Conservation (phyloP, 2,329 filamentous ascomycete species). For the Didymella arachidicola region DNA sequence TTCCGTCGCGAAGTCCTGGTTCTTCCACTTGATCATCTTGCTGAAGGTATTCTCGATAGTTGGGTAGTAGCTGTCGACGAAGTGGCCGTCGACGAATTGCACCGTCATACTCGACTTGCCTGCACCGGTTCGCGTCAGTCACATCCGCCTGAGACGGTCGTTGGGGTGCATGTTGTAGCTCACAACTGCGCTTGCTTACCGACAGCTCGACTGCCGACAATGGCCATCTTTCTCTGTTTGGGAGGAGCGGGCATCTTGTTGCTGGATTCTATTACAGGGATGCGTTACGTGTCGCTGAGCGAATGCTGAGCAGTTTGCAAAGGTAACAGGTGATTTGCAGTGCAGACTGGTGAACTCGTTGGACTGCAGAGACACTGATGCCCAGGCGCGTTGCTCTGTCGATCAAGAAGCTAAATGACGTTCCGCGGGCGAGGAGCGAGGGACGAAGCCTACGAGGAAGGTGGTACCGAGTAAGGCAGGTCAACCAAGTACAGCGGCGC, state of each 20-base stretch:
- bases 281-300: slow-evolving; percentile 10
- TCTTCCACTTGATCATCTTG: slow-evolving; percentile 91
- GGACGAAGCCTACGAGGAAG: slow-evolving; percentile 10
- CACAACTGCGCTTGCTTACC: slow-evolving; percentile 61
- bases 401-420: slow-evolving; percentile 35
- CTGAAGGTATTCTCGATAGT: slow-evolving; percentile 99
- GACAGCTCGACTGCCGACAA: slow-evolving; percentile 93
- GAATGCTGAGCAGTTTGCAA: slow-evolving; percentile 31
- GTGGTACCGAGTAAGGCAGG: slow-evolving; percentile 15
- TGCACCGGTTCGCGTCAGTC: slow-evolving; percentile 52
- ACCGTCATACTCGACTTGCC: slow-evolving; percentile 98
- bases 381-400: slow-evolving; percentile 36
- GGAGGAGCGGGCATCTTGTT: slow-evolving; percentile 70
- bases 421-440: slow-evolving; percentile 20
- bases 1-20: slow-evolving; percentile 92
- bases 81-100: slow-evolving; percentile 96
- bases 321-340: slow-evolving; percentile 15
- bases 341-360: slow-evolving; percentile 29
- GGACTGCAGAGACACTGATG: slow-evolving; percentile 32
- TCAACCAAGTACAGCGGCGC: slow-evolving; percentile 22
- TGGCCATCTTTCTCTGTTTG: slow-evolving; percentile 94
- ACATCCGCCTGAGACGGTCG: not conserved
- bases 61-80: slow-evolving; percentile 98
- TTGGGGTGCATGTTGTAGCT: slow-evolving; percentile 25
- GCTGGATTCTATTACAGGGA: slow-evolving; percentile 1